Evolutionary conservation across 306 rosid species (phyloP).

Genomic region (Acacia acuminata): DNA sequence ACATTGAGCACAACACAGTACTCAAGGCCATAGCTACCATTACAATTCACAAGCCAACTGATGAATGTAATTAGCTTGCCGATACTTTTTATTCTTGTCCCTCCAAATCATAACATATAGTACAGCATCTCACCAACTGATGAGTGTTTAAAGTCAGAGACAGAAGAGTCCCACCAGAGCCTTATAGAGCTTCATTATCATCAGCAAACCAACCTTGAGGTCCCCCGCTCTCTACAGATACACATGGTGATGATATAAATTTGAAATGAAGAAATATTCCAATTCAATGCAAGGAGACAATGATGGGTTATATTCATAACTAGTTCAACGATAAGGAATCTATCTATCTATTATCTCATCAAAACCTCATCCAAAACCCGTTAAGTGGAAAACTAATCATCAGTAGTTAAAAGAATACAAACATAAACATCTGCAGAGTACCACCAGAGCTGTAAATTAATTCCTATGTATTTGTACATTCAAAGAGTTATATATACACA

Average conservation of each 20-base stretch:
- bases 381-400: not conserved
- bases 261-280: not conserved
- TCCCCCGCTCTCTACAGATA: conserved; percentile 3
- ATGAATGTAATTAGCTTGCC: not conserved
- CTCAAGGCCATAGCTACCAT: not conserved
- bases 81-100: not conserved
- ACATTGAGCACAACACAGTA: not conserved
- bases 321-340: not conserved
- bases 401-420: conserved; percentile 3
- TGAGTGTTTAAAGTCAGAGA: not conserved
- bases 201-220: not conserved
- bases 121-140: not conserved
- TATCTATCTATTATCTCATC: not conserved
- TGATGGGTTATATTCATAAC: not conserved
- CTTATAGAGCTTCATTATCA: not conserved
- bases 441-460: not conserved
- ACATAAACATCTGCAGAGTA: conserved; percentile 20
- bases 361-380: conserved; percentile 10
- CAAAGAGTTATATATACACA: not conserved
- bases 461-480: not conserved
- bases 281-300: not conserved
- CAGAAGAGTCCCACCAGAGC: not conserved
- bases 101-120: conserved; percentile 3
- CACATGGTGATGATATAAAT: not conserved
- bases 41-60: not conserved